Evolutionary conservation across 2,329 filamentous ascomycete species (phyloP).

Genomic region (Fusarium subtropicale): DNA sequence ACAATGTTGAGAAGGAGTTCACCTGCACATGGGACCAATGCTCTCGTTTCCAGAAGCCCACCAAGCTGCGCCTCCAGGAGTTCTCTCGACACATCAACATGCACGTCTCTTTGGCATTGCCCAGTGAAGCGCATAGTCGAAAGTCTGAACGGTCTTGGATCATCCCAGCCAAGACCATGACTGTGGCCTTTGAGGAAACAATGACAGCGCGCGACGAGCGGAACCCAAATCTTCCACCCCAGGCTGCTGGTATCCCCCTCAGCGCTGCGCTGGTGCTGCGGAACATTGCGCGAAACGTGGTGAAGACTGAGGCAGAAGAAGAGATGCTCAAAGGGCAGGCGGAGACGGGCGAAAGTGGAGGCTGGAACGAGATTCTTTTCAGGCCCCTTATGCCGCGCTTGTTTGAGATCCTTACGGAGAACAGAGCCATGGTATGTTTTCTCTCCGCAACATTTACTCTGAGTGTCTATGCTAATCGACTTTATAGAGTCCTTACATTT

Average conservation of each 20-base stretch:
- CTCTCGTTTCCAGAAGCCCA: conserved; percentile 63
- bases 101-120: conserved; percentile 65
- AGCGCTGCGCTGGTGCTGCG: conserved; percentile 81
- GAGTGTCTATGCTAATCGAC: conserved; percentile 27
- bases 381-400: conserved; percentile 72
- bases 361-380: conserved; percentile 77
- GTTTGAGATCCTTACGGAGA: conserved; percentile 77
- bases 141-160: conserved; percentile 57
- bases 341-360: conserved; percentile 59
- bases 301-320: conserved; percentile 70
- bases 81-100: conserved; percentile 75
- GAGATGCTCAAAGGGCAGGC: conserved; percentile 62
- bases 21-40: conserved; percentile 77
- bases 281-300: conserved; percentile 77
- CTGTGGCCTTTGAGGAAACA: conserved; percentile 67
- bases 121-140: conserved; percentile 38
- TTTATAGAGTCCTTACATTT: conserved; percentile 55
- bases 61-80: conserved; percentile 60
- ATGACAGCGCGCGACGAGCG: conserved; percentile 66
- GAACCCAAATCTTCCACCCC: conserved; percentile 66
- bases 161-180: conserved; percentile 66
- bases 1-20: conserved; percentile 64
- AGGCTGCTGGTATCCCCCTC: conserved; percentile 82
- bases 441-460: background rate
- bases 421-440: conserved; percentile 67